phyloP scores from a whole-genome alignment of 176 grass and related monocot genomes.

The Bromus sterilis region DNA sequence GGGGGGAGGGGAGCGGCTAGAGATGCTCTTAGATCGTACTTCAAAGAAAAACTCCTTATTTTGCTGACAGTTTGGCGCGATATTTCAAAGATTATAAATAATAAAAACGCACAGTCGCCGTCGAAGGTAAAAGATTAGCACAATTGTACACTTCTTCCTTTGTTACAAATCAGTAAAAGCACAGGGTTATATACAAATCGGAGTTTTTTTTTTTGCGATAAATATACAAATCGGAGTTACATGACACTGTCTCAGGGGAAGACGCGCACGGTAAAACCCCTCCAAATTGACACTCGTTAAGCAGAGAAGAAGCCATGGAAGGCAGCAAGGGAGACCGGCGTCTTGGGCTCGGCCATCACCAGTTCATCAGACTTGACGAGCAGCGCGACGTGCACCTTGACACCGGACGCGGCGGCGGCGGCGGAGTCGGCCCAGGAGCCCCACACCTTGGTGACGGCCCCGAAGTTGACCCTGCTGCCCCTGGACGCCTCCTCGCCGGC shows the following conservation, averaged over 20 bases:
- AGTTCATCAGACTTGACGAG: not conserved
- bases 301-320: slow-evolving; percentile 66
- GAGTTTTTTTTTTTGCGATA: too few relatives aligned
- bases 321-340: slow-evolving; percentile 4
- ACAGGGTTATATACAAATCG: not conserved
- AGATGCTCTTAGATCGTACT: too few relatives aligned
- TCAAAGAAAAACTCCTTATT: too few relatives aligned
- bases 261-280: too few relatives aligned
- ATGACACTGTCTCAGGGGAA: too few relatives aligned
- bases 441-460: slow-evolving; percentile 25
- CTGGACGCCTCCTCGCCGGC: not conserved
- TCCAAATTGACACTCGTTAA: not conserved
- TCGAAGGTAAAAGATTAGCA: too few relatives aligned
- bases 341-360: slow-evolving; percentile 34
- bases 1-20: too few relatives aligned
- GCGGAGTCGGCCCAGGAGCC: slow-evolving; percentile 36
- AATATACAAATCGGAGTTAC: not conserved
- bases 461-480: slow-evolving; percentile 25
- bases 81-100: too few relatives aligned
- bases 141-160: too few relatives aligned
- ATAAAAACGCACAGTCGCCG: too few relatives aligned
- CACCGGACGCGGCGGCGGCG: slow-evolving; percentile 15
- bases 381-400: slow-evolving; percentile 22
- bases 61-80: too few relatives aligned
- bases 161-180: not conserved